These are phyloP conservation scores for Venturia nashicola DNA, from an alignment of 2,329 filamentous ascomycete genomes.

Conservation along the genomic window DNA sequence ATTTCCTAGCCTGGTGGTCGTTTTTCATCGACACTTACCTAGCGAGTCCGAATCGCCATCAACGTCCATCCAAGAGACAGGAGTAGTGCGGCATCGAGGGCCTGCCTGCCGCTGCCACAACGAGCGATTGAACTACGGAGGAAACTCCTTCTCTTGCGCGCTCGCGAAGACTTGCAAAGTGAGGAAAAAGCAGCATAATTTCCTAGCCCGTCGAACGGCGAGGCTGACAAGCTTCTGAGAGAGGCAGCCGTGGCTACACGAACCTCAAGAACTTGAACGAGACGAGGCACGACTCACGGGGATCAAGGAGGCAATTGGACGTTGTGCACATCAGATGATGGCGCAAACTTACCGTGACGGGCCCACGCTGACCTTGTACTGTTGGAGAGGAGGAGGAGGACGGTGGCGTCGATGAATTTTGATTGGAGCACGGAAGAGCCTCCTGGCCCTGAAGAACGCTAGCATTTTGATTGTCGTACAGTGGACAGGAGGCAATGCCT, in stretches of 20 bases:
- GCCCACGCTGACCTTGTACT: neutral
- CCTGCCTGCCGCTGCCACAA: no score
- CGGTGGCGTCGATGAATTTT: neutral
- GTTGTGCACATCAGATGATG: neutral
- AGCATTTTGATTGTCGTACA: neutral
- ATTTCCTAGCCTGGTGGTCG: no score
- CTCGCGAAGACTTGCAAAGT: no score
- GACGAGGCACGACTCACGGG: neutral
- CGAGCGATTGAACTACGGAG: neutral
- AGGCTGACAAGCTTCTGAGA: neutral
- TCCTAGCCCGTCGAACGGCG: neutral
- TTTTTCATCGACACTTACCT: no score
- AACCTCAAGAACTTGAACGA: neutral
- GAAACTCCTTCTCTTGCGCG: neutral
- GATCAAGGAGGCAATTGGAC: neutral
- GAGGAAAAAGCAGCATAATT: neutral
- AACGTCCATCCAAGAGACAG: no score
- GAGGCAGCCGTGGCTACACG: neutral
- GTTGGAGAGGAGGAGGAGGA: neutral
- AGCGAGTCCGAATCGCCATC: no score
- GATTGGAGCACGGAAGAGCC: neutral
- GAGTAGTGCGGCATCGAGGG: no score
- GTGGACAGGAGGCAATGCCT: neutral
- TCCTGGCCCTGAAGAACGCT: neutral
- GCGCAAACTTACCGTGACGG: neutral